phyloP scores from a whole-genome alignment of 2,329 filamentous ascomycete genomes.

The Colletotrichum chrysophilum region DNA sequence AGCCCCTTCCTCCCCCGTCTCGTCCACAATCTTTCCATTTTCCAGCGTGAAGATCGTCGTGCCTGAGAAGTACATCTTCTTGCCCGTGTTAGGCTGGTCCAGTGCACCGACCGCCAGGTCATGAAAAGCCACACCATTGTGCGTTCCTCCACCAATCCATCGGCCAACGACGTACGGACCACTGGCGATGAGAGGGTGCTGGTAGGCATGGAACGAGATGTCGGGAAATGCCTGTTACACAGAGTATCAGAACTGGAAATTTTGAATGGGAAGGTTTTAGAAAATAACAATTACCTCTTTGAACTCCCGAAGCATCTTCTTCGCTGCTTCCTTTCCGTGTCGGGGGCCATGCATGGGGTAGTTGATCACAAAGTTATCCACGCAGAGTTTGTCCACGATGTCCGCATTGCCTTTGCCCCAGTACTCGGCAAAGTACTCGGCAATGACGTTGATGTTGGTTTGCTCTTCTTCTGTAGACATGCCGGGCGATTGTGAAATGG shows the following conservation, averaged over 20 bases:
- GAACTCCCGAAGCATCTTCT: not conserved
- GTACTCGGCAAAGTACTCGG: not conserved
- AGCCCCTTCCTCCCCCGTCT: not conserved
- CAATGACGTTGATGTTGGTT: not conserved
- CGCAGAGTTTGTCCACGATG: not conserved
- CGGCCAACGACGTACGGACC: not conserved
- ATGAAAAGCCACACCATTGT: not conserved
- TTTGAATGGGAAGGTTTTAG: not conserved
- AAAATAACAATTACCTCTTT: not conserved
- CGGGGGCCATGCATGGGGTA: not conserved
- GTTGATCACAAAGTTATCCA: not conserved
- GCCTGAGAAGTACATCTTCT: not conserved
- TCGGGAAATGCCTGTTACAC: not conserved
- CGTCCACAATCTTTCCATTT: not conserved
- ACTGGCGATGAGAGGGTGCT: constrained; percentile 10
- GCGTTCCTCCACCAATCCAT: not conserved
- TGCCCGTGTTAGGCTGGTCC: not conserved
- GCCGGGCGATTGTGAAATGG: not conserved
- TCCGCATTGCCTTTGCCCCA: not conserved
- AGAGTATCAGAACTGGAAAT: not conserved
- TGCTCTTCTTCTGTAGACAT: not conserved
- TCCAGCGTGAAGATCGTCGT: not conserved
- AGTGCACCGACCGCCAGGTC: not conserved
- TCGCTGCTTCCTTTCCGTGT: not conserved
- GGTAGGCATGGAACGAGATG: not conserved